Percentiles rank a stretch among this genome's conserved stretches.
These are phyloP conservation scores for Geosiphon pyriformis DNA, from an alignment of 192 early-diverging fungal species.

Conservation along the genomic window DNA sequence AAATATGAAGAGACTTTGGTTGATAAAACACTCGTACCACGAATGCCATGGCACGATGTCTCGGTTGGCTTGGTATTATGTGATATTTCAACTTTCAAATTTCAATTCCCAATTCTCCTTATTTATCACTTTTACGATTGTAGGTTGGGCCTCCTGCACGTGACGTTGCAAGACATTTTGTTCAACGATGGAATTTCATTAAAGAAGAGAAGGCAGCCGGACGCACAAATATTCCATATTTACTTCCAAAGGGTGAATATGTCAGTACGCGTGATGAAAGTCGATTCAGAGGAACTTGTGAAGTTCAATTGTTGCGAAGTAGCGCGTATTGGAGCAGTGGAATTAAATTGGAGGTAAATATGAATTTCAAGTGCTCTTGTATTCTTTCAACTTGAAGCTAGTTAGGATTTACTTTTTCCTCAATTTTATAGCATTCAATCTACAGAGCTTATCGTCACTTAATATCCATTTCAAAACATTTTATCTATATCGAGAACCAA, in stretches of 20 bases:
- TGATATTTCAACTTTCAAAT: neutral
- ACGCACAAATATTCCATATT: slow-evolving; percentile 51
- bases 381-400: neutral
- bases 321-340: slow-evolving; percentile 62
- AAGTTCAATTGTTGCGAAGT: slow-evolving; percentile 63
- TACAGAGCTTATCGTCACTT: slow-evolving; percentile 71
- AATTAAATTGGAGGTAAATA: slow-evolving; percentile 48
- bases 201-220: slow-evolving; percentile 65
- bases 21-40: slow-evolving; percentile 43
- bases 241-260: slow-evolving; percentile 65
- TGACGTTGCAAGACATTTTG: slow-evolving; percentile 79
- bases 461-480: slow-evolving; percentile 70
- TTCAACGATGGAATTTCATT: slow-evolving; percentile 84
- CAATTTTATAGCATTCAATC: slow-evolving; percentile 53
- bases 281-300: slow-evolving; percentile 52
- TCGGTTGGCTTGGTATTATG: slow-evolving; percentile 56
- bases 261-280: slow-evolving; percentile 49
- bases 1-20: slow-evolving; percentile 30
- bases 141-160: slow-evolving; percentile 69
- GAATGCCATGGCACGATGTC: slow-evolving; percentile 91
- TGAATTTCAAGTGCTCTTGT: neutral
- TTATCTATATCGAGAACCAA: slow-evolving; percentile 89
- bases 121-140: neutral
- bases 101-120: slow-evolving; percentile 4
- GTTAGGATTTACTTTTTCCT: slow-evolving; percentile 3